Conservation (phyloP, 2,329 filamentous ascomycete genomes). For the Tricladium varicosporioides region DNA sequence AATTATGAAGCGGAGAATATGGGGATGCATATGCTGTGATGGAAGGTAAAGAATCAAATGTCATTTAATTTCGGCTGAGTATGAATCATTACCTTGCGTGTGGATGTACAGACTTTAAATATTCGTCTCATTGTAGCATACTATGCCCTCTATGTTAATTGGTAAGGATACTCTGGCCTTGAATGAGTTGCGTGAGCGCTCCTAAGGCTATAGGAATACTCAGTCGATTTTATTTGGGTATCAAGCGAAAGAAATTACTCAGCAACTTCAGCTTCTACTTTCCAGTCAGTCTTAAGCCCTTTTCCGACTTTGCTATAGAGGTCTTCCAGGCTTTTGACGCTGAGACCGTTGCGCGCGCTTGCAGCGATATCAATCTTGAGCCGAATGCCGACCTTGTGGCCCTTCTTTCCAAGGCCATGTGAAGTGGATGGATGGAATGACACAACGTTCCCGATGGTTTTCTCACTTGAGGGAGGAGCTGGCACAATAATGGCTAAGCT, state of each 20-base stretch:
- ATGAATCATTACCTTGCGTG: too few relatives aligned
- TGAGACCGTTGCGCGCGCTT: conserved; percentile 11
- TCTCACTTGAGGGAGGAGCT: neutral
- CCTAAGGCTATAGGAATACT: too few relatives aligned
- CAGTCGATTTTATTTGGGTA: neutral
- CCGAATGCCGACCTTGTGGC: conserved; percentile 27
- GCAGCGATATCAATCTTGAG: conserved; percentile 37
- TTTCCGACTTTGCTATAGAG: conserved; percentile 52
- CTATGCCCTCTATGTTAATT: too few relatives aligned
- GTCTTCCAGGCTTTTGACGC: conserved; percentile 31
- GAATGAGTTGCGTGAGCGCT: too few relatives aligned
- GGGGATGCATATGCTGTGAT: too few relatives aligned
- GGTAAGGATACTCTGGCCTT: too few relatives aligned
- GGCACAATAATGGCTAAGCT: conserved; percentile 17
- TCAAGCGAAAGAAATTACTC: neutral
- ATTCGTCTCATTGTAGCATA: too few relatives aligned
- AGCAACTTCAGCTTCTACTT: conserved; percentile 25
- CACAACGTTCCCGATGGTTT: neutral
- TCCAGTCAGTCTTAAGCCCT: conserved; percentile 46
- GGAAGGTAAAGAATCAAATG: too few relatives aligned
- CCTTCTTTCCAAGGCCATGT: conserved; percentile 18
- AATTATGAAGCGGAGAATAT: too few relatives aligned
- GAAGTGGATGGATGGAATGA: conserved; percentile 6
- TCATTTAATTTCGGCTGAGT: too few relatives aligned
- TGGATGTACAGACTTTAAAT: too few relatives aligned